Percentiles rank a stretch among this genome's conserved stretches.
These are phyloP conservation scores for Lecanoromycetidae sp. DNA, from an alignment of 2,329 filamentous ascomycete genomes.

Conservation along the genomic window DNA sequence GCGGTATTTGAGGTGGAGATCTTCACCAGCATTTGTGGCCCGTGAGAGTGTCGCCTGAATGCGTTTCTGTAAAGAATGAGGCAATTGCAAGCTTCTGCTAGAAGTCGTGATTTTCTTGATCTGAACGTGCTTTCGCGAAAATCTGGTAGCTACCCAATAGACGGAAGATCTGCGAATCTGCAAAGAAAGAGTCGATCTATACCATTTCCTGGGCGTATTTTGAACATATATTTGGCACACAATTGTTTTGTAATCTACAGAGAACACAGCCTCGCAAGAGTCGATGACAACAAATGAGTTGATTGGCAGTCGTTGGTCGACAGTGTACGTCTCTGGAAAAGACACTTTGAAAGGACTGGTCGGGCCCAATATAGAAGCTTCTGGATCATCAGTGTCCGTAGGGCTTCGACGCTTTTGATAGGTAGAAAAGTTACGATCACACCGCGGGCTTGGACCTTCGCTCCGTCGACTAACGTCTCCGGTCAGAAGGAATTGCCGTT, in stretches of 20 bases:
- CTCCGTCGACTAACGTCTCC: too few species aligned
- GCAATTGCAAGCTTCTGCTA: background rate
- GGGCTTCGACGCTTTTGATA: background rate
- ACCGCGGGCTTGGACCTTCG: background rate
- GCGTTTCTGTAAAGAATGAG: constrained; percentile 1
- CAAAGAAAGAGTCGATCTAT: background rate
- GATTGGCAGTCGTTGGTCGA: background rate
- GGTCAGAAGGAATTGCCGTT: too few species aligned
- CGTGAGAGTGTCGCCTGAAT: background rate
- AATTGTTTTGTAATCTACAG: background rate
- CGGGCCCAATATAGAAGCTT: background rate
- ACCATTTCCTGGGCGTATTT: background rate
- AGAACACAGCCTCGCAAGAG: background rate
- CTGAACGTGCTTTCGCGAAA: background rate
- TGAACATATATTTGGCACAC: background rate
- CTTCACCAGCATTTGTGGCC: background rate
- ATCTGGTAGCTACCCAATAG: constrained; percentile 4
- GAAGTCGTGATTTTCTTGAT: background rate
- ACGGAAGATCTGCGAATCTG: background rate
- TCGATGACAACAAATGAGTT: background rate
- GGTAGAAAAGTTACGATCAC: background rate
- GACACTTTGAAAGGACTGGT: constrained; percentile 4
- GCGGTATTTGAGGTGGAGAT: background rate
- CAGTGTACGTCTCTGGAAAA: constrained; percentile 7
- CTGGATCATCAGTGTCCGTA: background rate